Evolutionary conservation across 2,329 filamentous ascomycete species (phyloP).

Genomic region (Phaeophleospora eucalypticola): DNA sequence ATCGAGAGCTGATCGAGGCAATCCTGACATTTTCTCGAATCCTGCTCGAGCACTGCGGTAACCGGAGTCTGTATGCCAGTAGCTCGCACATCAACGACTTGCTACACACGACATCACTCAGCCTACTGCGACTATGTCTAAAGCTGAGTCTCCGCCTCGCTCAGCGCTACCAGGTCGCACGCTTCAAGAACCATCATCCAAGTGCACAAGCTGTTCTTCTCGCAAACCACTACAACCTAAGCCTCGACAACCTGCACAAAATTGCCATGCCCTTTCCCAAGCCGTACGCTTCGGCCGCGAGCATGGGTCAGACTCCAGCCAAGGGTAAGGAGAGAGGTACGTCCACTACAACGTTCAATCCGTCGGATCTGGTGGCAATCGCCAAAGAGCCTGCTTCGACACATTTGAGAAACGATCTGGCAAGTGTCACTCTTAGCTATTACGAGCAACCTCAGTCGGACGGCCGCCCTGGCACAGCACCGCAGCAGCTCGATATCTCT

Average conservation of each 20-base stretch:
- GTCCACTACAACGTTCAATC: slow-evolving; percentile 58
- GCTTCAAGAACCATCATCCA: slow-evolving; percentile 62
- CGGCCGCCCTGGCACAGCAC: slow-evolving; percentile 21
- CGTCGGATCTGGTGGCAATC: slow-evolving; percentile 78
- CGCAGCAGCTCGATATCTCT: slow-evolving; percentile 38
- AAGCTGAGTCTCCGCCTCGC: slow-evolving; percentile 81
- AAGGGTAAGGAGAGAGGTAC: slow-evolving; percentile 74
- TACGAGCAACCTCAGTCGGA: slow-evolving; percentile 51
- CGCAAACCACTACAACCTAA: slow-evolving; percentile 74
- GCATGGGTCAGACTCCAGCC: slow-evolving; percentile 49
- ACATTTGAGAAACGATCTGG: slow-evolving; percentile 65
- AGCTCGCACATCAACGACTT: slow-evolving; percentile 85
- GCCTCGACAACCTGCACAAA: slow-evolving; percentile 74
- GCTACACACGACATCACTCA: slow-evolving; percentile 78
- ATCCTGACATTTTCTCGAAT: slow-evolving; percentile 82
- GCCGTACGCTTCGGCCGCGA: slow-evolving; percentile 50
- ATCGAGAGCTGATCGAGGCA: slow-evolving; percentile 72
- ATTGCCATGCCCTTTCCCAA: slow-evolving; percentile 78
- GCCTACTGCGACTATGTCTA: slow-evolving; percentile 72
- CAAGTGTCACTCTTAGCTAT: slow-evolving; percentile 77
- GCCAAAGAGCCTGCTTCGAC: slow-evolving; percentile 51
- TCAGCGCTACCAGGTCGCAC: slow-evolving; percentile 85
- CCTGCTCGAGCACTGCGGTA: slow-evolving; percentile 90
- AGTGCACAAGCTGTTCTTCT: slow-evolving; percentile 63
- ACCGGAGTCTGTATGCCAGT: slow-evolving; percentile 92